phyloP scores from a whole-genome alignment of 1,284 basidiomycete genomes.

The Inonotus obliquus region DNA sequence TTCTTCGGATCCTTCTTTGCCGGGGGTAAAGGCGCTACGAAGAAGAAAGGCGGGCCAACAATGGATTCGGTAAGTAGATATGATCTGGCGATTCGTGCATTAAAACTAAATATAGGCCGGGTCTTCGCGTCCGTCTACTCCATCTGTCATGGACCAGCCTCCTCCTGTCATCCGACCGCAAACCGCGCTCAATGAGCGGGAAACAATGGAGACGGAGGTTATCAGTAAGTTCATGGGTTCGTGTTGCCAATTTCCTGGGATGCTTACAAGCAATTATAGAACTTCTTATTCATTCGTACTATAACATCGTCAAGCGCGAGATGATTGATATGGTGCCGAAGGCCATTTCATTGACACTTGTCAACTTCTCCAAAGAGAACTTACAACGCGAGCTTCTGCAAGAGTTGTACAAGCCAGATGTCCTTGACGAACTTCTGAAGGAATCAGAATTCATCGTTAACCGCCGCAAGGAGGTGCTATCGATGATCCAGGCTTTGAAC shows the following conservation, averaged over 20 bases:
- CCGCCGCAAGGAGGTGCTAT: slow-evolving; percentile 83
- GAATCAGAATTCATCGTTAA: slow-evolving; percentile 84
- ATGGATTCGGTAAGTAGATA: slow-evolving; percentile 73
- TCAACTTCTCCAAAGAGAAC: slow-evolving; percentile 90
- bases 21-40: slow-evolving; percentile 45
- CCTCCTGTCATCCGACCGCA: slow-evolving; percentile 91
- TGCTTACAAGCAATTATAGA: slow-evolving; percentile 40
- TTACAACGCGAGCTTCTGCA: slow-evolving; percentile 86
- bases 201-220: slow-evolving; percentile 98
- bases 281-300: slow-evolving; percentile 89
- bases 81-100: slow-evolving; percentile 3
- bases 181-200: slow-evolving; percentile 89
- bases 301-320: slow-evolving; percentile 96
- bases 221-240: slow-evolving; percentile 72
- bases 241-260: background rate
- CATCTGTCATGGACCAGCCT: slow-evolving; percentile 41
- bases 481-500: slow-evolving; percentile 86
- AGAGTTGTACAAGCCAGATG: slow-evolving; percentile 88
- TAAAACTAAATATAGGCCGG: slow-evolving; percentile 8
- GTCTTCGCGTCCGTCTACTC: slow-evolving; percentile 14
- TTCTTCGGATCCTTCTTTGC: slow-evolving; percentile 98
- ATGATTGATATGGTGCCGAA: slow-evolving; percentile 99
- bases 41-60: slow-evolving; percentile 68
- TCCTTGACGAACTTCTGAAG: slow-evolving; percentile 88
- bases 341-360: slow-evolving; percentile 92